Base-by-base conservation (phyloP, 2,329 filamentous ascomycete species). In the Verticillium tricorpus region DNA sequence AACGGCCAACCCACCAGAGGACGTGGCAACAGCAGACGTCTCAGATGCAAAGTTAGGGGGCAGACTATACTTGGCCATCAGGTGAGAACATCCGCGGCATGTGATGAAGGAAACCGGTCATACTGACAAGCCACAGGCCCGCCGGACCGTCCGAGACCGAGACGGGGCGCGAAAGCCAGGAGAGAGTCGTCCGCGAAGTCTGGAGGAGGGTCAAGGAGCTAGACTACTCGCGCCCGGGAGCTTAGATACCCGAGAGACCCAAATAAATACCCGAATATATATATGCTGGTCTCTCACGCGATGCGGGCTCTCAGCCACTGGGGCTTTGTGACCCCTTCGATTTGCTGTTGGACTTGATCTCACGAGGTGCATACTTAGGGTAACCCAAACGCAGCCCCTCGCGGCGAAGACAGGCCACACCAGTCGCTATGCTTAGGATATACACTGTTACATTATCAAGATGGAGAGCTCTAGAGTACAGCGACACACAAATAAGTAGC, bases 171-270 rank as follows among this genome's bases (percentile, higher is more conserved):
- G 78, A 91, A 69, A 80, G 82, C 9, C 90, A 93, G 68, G 89
- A 92, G 67, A 79, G 90, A 62, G 84, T 88, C 0, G 88, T 91
- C 2, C 79, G 89, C 54, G 89, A 91, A 68, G 87, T 90, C 1
- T 93, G 90, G 90, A 83, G 82, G 66, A 80, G 90, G 37, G 89
- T 92, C 6, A 77, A 83, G 58, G 76, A 80, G 14, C 74, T 93
- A 60, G 86, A 91, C 67, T 93, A 92, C 70, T 76, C 77, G 28
- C 80, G 90, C 22, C 89, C 88, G 1, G 88, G 88, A 1, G 82
- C 77, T 59, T 85, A 65, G 40, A 35, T 35, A 52, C 12, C 19
- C 0, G 4, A 52, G 25, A 52, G 19, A 52, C 19, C 8, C 19
- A 12, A n/a, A 17, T 14, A 11, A 31, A 56, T 56, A 56, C 54